Base-by-base conservation (phyloP, 2,329 filamentous ascomycete species). In the Sphaerulina populicola region DNA sequence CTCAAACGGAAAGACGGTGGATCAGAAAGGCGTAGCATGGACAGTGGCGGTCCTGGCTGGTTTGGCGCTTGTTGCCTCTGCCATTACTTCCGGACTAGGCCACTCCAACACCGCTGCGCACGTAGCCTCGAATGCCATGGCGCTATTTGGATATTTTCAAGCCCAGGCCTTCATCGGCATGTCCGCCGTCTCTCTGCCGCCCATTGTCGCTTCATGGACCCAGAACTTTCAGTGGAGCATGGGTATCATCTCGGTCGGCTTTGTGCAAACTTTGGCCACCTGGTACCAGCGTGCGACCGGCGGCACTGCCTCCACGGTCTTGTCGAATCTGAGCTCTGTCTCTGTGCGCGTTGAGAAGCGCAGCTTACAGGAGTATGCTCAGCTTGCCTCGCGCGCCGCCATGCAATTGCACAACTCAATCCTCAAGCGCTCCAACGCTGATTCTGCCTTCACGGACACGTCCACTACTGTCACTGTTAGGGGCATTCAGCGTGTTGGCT, bases 141-240 rank as follows among this genome's bases (percentile, higher is more conserved):
- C 90, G n/a, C 81, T 97, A 29, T 94, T 95, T 66, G 81, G 85
- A 55, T 96, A 93, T 71, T 95, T 96, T 77, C 91, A 97, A 71
- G 82, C 88, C 4, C 90, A 95, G 70, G 90, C 91, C 23, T 88
- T 96, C 69, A 77, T 95, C 62, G 90, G 90, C 57, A 83, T 96
- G 70, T 87, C 84, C 48, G 80, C 85, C 15, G 84, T 96, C 11
- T 76, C 77, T 41, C 78, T 95, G 48, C 91, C 91, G 8, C 91
- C 91, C 0, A 86, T 95, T 55, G 91, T 94, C 48, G 79, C 86
- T 63, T 79, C 90, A 0, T 97, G 91, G 91, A 95, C 90, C 1
- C 90, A 96, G 72, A 91, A 96, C 71, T 96, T 97, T 73, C 86
- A 94, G 67, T 97, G 91, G 91, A 94, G 85, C 64, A 93, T 97